Conservation (phyloP, 1,139 yeast species). For the Hansenula lynferdii region DNA sequence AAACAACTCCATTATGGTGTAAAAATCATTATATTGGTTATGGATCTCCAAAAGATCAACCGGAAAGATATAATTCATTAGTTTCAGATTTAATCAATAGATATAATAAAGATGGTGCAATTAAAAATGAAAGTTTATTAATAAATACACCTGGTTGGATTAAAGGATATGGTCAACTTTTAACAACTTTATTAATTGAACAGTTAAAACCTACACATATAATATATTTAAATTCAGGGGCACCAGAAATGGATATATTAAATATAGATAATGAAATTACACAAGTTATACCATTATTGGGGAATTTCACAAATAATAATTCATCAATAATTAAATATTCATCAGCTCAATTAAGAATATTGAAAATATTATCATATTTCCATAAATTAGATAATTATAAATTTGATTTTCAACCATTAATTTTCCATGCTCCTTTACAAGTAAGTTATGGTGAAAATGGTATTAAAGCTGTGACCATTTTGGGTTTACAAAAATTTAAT, state of each 20-base stretch:
- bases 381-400: conserved; percentile 32
- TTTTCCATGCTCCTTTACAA: conserved; percentile 43
- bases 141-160: conserved; percentile 94
- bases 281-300: conserved; percentile 20
- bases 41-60: conserved; percentile 67
- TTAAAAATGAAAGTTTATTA: conserved; percentile 33
- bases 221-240: conserved; percentile 38
- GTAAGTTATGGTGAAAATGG: conserved; percentile 38
- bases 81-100: conserved; percentile 37
- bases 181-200: conserved; percentile 46
- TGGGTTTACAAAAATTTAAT: conserved; percentile 34
- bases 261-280: conserved; percentile 9
- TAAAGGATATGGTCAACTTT: conserved; percentile 77
- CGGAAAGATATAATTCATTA: conserved; percentile 47
- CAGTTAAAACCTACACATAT: conserved; percentile 51
- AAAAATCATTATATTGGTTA: conserved; percentile 60
- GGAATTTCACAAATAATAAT: conserved; percentile 16
- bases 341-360: conserved; percentile 47
- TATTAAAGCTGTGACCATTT: conserved; percentile 23
- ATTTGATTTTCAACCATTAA: conserved; percentile 49
- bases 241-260: conserved; percentile 22
- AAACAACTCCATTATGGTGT: conserved; percentile 10
- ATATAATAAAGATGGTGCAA: conserved; percentile 25
- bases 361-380: conserved; percentile 48
- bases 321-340: conserved; percentile 36